These are phyloP conservation scores for Acrodontium crateriforme DNA, from an alignment of 2,329 filamentous ascomycete species.

Conservation along the genomic window DNA sequence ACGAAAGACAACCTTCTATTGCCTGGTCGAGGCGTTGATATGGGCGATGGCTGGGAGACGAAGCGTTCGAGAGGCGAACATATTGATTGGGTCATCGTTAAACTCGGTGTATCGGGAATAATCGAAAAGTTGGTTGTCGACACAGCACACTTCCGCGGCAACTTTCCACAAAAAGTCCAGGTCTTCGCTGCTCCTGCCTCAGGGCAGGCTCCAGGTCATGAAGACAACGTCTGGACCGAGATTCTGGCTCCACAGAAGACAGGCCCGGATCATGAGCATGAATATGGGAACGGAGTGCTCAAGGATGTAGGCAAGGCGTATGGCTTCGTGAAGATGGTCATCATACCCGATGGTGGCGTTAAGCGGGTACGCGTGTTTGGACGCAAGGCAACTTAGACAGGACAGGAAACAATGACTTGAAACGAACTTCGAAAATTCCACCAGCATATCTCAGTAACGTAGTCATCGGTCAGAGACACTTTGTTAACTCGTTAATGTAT, in stretches of 20 bases:
- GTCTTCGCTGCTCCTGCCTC: constrained; percentile 46
- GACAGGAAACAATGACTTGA: too few species aligned
- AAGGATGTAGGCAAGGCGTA: constrained; percentile 41
- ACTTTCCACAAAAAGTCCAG: constrained; percentile 65
- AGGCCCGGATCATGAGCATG: constrained; percentile 59
- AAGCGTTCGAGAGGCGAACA: constrained; percentile 60
- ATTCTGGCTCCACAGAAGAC: constrained; percentile 54
- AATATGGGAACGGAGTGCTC: constrained; percentile 35
- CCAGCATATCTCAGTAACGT: too few species aligned
- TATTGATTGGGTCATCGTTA: constrained; percentile 68
- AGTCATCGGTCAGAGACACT: too few species aligned
- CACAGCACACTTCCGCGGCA: constrained; percentile 71
- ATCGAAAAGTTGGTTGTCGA: constrained; percentile 59
- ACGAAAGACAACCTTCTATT: constrained; percentile 69
- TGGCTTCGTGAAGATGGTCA: constrained; percentile 78
- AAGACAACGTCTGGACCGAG: constrained; percentile 49
- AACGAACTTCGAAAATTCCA: too few species aligned
- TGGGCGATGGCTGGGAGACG: constrained; percentile 84
- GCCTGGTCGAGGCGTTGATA: constrained; percentile 65
- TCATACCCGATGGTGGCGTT: constrained; percentile 86
- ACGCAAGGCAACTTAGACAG: too few species aligned
- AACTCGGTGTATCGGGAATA: constrained; percentile 51
- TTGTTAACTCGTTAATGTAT: too few species aligned
- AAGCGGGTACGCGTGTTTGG: constrained; percentile 74
- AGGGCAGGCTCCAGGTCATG: constrained; percentile 41